Evolutionary conservation across 2,329 filamentous ascomycete genomes (phyloP).

Genomic region (Capronia epimyces): DNA sequence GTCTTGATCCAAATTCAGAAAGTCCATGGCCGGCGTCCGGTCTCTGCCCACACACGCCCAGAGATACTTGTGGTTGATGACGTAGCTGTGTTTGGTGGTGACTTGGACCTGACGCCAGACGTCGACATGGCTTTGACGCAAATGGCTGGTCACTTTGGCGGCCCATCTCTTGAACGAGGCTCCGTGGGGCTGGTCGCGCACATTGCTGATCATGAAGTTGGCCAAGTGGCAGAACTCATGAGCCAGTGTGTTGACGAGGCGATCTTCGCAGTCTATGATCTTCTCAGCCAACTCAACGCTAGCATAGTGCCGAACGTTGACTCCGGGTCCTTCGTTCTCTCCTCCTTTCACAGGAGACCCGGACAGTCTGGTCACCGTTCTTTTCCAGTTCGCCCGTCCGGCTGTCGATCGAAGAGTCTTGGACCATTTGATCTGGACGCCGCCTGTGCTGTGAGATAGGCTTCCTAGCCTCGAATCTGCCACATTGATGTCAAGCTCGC

Average conservation of each 20-base stretch:
- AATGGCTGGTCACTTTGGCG: conserved; percentile 35
- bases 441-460: conserved; percentile 50
- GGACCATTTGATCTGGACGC: conserved; percentile 56
- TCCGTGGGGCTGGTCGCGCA: conserved; percentile 74
- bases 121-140: conserved; percentile 43
- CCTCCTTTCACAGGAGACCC: conserved; percentile 25
- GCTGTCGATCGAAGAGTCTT: conserved; percentile 59
- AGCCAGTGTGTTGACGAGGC: conserved; percentile 82
- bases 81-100: conserved; percentile 83
- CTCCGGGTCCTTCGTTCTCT: conserved; percentile 9
- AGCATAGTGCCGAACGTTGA: conserved; percentile 55
- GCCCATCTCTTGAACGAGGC: conserved; percentile 74
- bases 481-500: conserved; percentile 51
- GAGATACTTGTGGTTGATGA: conserved; percentile 86
- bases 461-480: conserved; percentile 45
- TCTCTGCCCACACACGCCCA: conserved; percentile 61
- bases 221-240: conserved; percentile 95
- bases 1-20: conserved; percentile 20
- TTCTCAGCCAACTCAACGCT: conserved; percentile 84
- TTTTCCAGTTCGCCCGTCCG: conserved; percentile 64
- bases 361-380: conserved; percentile 47
- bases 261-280: conserved; percentile 70
- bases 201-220: conserved; percentile 78
- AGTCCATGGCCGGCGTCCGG: conserved; percentile 16
- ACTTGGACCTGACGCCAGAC: conserved; percentile 60